Evolutionary conservation across 345 rosid species (phyloP).

Genomic region (Alliaria petiolata): DNA sequence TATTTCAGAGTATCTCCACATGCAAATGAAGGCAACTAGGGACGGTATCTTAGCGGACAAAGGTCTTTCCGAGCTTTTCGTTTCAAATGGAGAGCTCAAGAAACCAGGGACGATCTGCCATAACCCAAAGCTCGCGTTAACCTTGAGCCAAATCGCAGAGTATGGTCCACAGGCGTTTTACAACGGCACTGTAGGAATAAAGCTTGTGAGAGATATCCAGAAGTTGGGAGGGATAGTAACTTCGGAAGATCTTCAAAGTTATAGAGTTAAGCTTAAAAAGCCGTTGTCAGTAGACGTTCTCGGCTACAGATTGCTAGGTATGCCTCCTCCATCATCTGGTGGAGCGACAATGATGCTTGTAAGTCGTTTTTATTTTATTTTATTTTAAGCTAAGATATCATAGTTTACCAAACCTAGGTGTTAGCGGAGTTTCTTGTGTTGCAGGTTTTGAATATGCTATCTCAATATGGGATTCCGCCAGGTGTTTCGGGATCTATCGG

Average conservation of each 20-base stretch:
- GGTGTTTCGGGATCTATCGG: constrained; percentile 41
- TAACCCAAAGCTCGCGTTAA: too few relatives aligned
- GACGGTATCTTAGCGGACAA: constrained; percentile 35
- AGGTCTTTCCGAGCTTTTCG: constrained; percentile 37
- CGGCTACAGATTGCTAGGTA: constrained; percentile 39
- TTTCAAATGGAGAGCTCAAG: constrained; percentile 36
- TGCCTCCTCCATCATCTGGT: constrained; percentile 52
- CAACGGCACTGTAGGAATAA: constrained; percentile 42
- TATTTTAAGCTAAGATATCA: not conserved
- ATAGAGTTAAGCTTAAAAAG: constrained; percentile 36
- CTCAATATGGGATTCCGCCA: constrained; percentile 32
- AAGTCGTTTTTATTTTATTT: not conserved
- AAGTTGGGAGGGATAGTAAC: constrained; percentile 51
- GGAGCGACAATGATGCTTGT: not conserved
- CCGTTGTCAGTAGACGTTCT: constrained; percentile 37
- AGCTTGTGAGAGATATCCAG: constrained; percentile 36
- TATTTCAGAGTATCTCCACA: constrained; percentile 38
- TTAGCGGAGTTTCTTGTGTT: not conserved
- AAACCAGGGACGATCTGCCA: too few relatives aligned
- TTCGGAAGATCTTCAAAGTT: constrained; percentile 40
- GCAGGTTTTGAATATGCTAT: constrained; percentile 46
- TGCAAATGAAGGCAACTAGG: constrained; percentile 36
- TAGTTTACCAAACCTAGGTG: not conserved
- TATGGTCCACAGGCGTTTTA: constrained; percentile 39
- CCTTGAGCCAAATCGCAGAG: too few relatives aligned